Conservation (phyloP, 306 rosid genomes). For the Rosa multiflora region DNA sequence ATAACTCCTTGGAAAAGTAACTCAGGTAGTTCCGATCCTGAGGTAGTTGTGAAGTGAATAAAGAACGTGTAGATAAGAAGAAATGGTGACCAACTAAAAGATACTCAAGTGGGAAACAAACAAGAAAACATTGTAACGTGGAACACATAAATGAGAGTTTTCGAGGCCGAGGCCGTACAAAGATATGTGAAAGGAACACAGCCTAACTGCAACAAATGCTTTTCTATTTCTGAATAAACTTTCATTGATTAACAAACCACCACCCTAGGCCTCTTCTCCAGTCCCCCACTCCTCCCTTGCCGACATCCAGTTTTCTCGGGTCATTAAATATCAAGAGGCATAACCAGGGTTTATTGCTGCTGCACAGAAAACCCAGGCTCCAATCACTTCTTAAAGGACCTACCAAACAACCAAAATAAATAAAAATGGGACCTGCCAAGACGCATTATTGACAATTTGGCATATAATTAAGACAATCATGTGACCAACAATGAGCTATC, state of each 20-base stretch:
- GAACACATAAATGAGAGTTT: neutral
- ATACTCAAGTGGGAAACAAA: neutral
- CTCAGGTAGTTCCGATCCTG: too few relatives aligned
- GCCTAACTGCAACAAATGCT: neutral
- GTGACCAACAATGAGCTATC: neutral
- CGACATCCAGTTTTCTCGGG: neutral
- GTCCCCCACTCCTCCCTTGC: slow-evolving; percentile 5
- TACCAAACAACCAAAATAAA: neutral
- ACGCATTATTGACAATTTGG: slow-evolving; percentile 7
- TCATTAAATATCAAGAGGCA: neutral
- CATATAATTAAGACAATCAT: neutral
- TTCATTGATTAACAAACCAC: neutral
- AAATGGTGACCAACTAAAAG: neutral
- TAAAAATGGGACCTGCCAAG: neutral
- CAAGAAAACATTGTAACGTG: slow-evolving; percentile 1
- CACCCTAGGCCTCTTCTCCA: neutral
- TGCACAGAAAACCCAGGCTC: neutral
- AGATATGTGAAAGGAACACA: slow-evolving; percentile 15
- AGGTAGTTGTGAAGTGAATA: neutral
- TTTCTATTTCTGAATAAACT: neutral
- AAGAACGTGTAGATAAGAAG: neutral
- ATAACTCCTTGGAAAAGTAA: neutral
- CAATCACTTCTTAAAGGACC: neutral
- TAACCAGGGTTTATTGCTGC: neutral
- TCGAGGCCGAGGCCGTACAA: neutral